Evolutionary conservation across 495 filamentous ascomycete species (phyloP).

Genomic region (Pseudevernia furfuracea): DNA sequence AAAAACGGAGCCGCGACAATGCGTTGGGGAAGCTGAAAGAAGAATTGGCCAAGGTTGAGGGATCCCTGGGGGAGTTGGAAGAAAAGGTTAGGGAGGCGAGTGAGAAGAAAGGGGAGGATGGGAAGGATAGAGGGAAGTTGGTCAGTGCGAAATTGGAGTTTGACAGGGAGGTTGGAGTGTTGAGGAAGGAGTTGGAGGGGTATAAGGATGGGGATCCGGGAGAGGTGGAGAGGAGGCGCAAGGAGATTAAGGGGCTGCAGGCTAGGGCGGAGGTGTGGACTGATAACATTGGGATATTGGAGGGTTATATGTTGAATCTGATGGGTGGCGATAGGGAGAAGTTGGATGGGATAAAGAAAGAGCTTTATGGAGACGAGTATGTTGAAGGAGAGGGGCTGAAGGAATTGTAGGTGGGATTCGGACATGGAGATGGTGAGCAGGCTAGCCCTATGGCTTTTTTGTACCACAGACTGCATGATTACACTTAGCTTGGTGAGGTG

Average conservation of each 20-base stretch:
- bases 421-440: neutral
- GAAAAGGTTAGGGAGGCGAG: slow-evolving; percentile 38
- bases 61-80: slow-evolving; percentile 34
- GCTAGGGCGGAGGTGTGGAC: slow-evolving; percentile 47
- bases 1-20: slow-evolving; percentile 45
- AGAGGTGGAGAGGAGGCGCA: slow-evolving; percentile 43
- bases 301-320: slow-evolving; percentile 48
- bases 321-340: slow-evolving; percentile 45
- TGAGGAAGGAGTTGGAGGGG: slow-evolving; percentile 39
- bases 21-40: slow-evolving; percentile 42
- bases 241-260: slow-evolving; percentile 42
- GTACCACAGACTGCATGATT: neutral
- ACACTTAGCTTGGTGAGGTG: too few relatives aligned
- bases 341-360: slow-evolving; percentile 44
- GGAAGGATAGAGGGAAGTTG: slow-evolving; percentile 30
- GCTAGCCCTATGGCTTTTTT: neutral
- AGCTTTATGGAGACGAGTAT: slow-evolving; percentile 57
- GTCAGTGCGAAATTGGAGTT: slow-evolving; percentile 33
- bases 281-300: slow-evolving; percentile 59
- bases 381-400: slow-evolving; percentile 53
- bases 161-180: slow-evolving; percentile 31
- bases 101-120: slow-evolving; percentile 37
- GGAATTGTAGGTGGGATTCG: slow-evolving; percentile 36
- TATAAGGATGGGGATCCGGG: slow-evolving; percentile 46
- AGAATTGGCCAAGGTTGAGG: slow-evolving; percentile 46